These are phyloP conservation scores for fission yeast (Schizosaccharomyces pombe) DNA, from an alignment of 805 yeast species.

Conservation along the genomic window DNA sequence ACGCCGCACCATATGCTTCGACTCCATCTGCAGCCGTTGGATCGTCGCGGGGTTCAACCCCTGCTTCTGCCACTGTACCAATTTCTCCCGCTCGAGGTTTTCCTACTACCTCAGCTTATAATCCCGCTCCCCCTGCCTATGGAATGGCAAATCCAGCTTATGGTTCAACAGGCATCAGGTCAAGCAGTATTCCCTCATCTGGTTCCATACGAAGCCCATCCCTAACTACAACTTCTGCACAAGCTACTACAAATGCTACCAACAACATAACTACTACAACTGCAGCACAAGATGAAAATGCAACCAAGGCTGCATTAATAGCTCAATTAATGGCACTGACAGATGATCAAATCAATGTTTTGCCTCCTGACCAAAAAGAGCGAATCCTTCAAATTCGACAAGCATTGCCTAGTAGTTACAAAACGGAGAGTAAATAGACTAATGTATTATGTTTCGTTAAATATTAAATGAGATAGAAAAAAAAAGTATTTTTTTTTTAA, in stretches of 20 bases:
- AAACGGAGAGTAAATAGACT: background rate
- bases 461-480: background rate
- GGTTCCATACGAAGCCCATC: background rate
- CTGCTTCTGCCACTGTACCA: background rate
- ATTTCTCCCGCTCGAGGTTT: too few species aligned
- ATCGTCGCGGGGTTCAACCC: background rate
- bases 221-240: conserved; percentile 5
- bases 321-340: conserved; percentile 29
- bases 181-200: too few species aligned
- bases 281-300: conserved; percentile 5
- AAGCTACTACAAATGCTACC: conserved; percentile 11
- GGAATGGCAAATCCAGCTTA: conserved; percentile 7
- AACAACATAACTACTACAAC: conserved; percentile 12
- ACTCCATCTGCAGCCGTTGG: background rate
- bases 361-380: background rate
- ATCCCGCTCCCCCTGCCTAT: conserved; percentile 12
- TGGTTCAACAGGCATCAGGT: too few species aligned
- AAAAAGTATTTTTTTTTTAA: background rate
- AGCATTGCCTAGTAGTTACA: background rate
- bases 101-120: too few species aligned
- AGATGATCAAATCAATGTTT: conserved; percentile 23
- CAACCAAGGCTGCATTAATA: conserved; percentile 23
- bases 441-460: too few species aligned
- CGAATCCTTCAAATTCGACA: background rate
- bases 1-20: background rate